Evolutionary conservation across 2,329 filamentous ascomycete genomes (phyloP), one percentile per base, ranked within the genome.

Genomic region (Ambrosiella beaveri): DNA sequence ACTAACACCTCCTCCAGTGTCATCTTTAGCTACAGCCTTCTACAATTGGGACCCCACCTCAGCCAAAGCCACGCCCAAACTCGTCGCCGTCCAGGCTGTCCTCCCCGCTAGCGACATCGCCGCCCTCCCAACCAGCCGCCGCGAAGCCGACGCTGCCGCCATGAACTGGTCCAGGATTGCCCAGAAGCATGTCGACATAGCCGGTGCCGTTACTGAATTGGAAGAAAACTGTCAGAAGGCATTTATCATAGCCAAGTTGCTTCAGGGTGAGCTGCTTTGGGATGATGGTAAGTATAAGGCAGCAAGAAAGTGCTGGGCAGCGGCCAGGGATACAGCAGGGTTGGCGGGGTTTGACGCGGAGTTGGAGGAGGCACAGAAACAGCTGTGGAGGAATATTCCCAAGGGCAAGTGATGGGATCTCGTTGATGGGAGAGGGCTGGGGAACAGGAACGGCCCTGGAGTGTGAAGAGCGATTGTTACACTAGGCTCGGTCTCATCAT

Each of bases 181-280:
- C 13, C 50, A 53, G 11, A 57, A 41, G 41, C 51, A 57, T 17
- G 47, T 57, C n/a, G 52, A 55, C 35, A 45, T 59, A 35, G 19
- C 35, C 1, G 37, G 37, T 7, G 11, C 11, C 3, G 8, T 13
- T 9, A 37, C 13, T 1, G 36, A 57, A 8, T 17, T 55, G 44
- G 54, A 56, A 15, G 17, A 54, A 17, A 51, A 37, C 27, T 60
- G 59, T 45, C 52, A 60, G 39, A 40, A 60, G 51, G 59, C 59
- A 12, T 52, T 49, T 13, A 39, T 57, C 41, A 38, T 17, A 8
- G 38, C 44, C 3, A 60, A 57, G 45, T 41, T 60, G 44, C 50
- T 60, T 4, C 59, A 57, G 17, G 59, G 59, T 15, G 56, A 60
- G 41, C 39, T 57, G 11, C 41, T 60, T 19, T 60, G 59, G 59